phyloP scores from a whole-genome alignment of 306 rosid genomes.

The Styphnolobium japonicum region DNA sequence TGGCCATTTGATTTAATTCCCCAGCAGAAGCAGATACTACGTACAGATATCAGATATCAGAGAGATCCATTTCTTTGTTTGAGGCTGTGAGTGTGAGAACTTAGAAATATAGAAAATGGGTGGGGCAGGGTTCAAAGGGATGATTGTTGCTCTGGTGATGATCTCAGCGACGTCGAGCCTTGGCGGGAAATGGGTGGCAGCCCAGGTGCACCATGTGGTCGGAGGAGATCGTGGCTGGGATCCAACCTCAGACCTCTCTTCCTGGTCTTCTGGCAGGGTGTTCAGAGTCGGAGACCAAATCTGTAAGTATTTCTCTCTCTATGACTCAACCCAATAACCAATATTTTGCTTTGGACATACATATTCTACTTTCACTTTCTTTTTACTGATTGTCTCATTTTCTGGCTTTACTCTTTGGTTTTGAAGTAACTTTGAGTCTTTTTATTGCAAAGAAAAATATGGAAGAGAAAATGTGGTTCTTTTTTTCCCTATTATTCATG shows the following conservation, averaged over 20 bases:
- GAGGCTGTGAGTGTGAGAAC: too few species aligned
- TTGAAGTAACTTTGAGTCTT: too few species aligned
- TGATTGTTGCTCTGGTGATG: slow-evolving; percentile 10
- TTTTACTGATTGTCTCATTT: neutral
- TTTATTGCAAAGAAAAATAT: neutral
- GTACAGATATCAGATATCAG: too few species aligned
- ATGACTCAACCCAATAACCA: neutral
- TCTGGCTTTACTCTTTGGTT: neutral
- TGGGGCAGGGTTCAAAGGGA: neutral
- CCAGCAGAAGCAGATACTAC: too few species aligned
- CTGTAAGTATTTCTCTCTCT: slow-evolving; percentile 45
- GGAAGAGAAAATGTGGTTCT: neutral
- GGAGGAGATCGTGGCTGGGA: slow-evolving; percentile 96
- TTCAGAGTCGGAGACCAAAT: slow-evolving; percentile 76
- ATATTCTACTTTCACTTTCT: neutral
- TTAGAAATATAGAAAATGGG: slow-evolving; percentile 24
- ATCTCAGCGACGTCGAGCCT: slow-evolving; percentile 7
- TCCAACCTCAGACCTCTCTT: slow-evolving; percentile 44
- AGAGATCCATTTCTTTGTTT: neutral
- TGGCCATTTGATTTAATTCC: neutral
- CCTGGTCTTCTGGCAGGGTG: slow-evolving; percentile 61
- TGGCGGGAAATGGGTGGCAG: slow-evolving; percentile 34
- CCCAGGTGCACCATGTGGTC: slow-evolving; percentile 66
- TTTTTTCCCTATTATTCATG: neutral
- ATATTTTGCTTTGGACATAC: neutral